Evolutionary conservation across 139 green algal genomes (phyloP).

Genomic region (Coelastrella sp.): DNA sequence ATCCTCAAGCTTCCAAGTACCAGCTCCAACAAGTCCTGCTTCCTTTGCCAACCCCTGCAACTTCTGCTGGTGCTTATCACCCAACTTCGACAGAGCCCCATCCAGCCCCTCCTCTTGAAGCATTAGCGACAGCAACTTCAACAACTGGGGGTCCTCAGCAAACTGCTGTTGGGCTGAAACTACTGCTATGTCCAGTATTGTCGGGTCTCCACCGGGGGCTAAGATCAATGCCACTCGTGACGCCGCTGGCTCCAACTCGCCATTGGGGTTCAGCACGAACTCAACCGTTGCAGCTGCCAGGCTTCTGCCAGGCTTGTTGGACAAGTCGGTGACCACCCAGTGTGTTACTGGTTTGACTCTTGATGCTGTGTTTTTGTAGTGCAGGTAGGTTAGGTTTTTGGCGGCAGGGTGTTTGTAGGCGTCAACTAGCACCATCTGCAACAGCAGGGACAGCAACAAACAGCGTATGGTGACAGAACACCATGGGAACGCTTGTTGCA

Average conservation of each 20-base stretch:
- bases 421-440: not conserved
- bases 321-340: constrained; percentile 75
- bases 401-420: not conserved
- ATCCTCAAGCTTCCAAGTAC: not conserved
- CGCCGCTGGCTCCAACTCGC: constrained; percentile 14
- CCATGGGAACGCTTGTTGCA: too few relatives aligned
- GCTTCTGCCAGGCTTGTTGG: constrained; percentile 4
- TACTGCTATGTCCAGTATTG: constrained; percentile 28
- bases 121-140: not conserved
- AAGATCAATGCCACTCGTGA: constrained; percentile 63
- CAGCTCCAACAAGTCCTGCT: not conserved
- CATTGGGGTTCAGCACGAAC: constrained; percentile 28
- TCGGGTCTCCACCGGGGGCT: not conserved
- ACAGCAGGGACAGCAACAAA: too few relatives aligned
- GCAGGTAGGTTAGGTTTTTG: constrained; percentile 56
- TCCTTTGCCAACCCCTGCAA: constrained; percentile 9
- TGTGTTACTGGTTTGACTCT: constrained; percentile 75
- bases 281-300: constrained; percentile 49
- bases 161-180: not conserved
- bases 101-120: not conserved
- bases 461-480: too few relatives aligned
- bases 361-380: constrained; percentile 36
- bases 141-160: constrained; percentile 24
- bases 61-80: not conserved
- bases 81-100: not conserved